A percentile compares a stretch with the other conserved stretches of the same genome.
Evolutionary conservation across 305 asterid species (phyloP).

Genomic region (Fraxinus xanthoxyloides): DNA sequence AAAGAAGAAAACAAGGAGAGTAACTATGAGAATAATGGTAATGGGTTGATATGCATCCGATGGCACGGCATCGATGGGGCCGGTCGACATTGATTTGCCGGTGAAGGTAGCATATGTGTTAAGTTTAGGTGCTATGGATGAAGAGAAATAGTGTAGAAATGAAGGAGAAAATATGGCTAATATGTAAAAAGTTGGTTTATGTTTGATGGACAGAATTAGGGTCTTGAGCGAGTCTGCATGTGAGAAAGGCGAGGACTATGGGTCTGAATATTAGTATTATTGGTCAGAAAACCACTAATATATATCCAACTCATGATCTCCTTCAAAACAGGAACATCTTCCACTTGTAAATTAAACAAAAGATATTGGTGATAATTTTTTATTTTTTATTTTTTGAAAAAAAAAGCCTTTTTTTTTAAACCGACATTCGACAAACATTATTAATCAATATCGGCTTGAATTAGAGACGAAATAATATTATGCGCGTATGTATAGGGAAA

Average conservation of each 20-base stretch:
- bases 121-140: neutral
- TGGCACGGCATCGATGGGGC: conserved; percentile 22
- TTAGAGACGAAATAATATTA: too few species aligned
- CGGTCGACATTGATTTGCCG: conserved; percentile 39
- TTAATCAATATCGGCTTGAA: too few species aligned
- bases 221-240: conserved; percentile 3
- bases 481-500: too few species aligned
- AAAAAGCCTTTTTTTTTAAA: too few species aligned
- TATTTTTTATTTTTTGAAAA: too few species aligned
- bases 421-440: too few species aligned
- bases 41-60: conserved; percentile 48
- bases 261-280: neutral
- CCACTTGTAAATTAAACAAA: neutral
- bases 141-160: neutral
- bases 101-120: neutral
- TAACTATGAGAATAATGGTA: conserved; percentile 53
- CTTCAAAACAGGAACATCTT: neutral
- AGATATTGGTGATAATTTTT: neutral
- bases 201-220: neutral
- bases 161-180: neutral
- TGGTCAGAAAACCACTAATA: neutral
- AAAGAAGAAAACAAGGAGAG: conserved; percentile 59
- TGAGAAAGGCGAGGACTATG: neutral
- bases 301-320: neutral
- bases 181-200: neutral